These are phyloP conservation scores for Coemansia sp. DNA, from an alignment of 192 early-diverging fungal species.

Conservation along the genomic window DNA sequence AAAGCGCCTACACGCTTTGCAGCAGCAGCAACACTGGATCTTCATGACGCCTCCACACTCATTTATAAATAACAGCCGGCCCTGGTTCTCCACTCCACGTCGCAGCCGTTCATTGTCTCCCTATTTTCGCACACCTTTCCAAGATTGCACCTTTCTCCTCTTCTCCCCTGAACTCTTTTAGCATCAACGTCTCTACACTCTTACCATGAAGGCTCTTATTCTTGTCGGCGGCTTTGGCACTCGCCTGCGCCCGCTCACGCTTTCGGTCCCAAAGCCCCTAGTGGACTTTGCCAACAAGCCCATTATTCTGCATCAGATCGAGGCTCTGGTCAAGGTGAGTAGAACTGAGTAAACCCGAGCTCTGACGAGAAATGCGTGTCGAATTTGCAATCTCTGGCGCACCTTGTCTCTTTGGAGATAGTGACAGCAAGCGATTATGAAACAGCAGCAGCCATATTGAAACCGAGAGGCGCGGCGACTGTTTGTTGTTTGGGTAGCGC, in stretches of 20 bases:
- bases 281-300: constrained; percentile 99
- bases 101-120: not conserved
- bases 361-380: not conserved
- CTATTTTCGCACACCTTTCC: constrained; percentile 2
- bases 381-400: constrained; percentile 8
- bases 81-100: not conserved
- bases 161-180: not conserved
- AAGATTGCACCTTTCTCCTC: not conserved
- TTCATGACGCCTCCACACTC: constrained; percentile 4
- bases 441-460: not conserved
- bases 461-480: not conserved
- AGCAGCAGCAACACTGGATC: constrained; percentile 7
- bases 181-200: not conserved
- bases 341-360: not conserved
- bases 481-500: not conserved
- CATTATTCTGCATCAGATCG: constrained; percentile 99
- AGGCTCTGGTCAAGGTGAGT: constrained; percentile 89
- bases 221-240: constrained; percentile 95
- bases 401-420: not conserved
- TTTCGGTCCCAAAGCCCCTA: constrained; percentile 95
- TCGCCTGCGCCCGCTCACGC: constrained; percentile 93
- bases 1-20: not conserved
- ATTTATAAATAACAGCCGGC: constrained; percentile 9
- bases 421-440: not conserved
- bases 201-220: constrained; percentile 78